Base-by-base conservation (phyloP, 163 green algal genomes). In the Volvox carteri region DNA sequence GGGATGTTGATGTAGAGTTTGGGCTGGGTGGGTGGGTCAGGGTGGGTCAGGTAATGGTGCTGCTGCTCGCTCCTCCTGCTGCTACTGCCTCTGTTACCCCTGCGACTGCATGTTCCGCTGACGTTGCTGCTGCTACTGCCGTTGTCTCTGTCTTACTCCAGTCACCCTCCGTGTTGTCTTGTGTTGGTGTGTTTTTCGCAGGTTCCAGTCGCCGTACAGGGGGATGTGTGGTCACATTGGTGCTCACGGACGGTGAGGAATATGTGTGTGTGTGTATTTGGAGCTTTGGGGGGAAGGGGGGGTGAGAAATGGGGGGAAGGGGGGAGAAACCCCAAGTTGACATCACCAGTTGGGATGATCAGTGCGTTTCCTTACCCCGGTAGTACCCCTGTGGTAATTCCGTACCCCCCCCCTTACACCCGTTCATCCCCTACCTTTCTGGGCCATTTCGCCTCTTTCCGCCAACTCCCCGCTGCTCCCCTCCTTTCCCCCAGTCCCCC, bases 191-290 rank as follows among this genome's bases (percentile, higher is more conserved):
- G 16, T 7, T 21, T 19, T 14, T 48, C 4, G 42, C 78, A 86
- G 78, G 80, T 30, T 87, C 78, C 80, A 87, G 80, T 44, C 80
- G 48, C 7, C 81, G 81, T 48, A n/a, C 33, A 0, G 42, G 81
- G 1, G 81, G 81, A 33, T 73, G 48, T 14, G 67, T 81, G 37
- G 83, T 88, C 8, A 88, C 83, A 28, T 67, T 88, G 68, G 83
- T 88, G 50, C 83, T 88, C 0, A 88, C 83, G 16, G 83, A 88
- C 65, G 76, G 72, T 84, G 62, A 44, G 73, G n/a, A n/a, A n/a
- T n/a, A n/a, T n/a, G n/a, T n/a, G n/a, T n/a, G n/a, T n/a, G n/a
- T n/a, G n/a, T 41, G 56, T 44, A 41, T n/a, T n/a, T n/a, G n/a
- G n/a, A n/a, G n/a, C n/a, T n/a, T n/a, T n/a, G n/a, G n/a, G n/a